Evolutionary conservation across 306 rosid genomes (phyloP), one percentile per base, ranked within the genome.

Genomic region (Citrullus mucosospermus): DNA sequence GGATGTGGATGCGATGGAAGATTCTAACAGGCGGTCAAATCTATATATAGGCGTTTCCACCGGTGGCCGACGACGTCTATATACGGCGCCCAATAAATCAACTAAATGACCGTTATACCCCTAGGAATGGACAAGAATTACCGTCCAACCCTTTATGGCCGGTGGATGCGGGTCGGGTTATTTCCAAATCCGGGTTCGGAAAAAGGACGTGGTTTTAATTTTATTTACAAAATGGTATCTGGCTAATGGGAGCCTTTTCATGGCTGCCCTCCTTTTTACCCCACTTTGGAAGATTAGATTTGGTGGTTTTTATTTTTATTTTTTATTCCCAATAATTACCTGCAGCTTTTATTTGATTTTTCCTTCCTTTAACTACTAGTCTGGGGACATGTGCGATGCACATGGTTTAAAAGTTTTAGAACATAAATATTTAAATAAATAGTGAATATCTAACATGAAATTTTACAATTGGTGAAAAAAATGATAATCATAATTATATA

Each of bases 161-260:
- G 78, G 78, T 73, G 75, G 75, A 16, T 12, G 0, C 77, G 77
- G 60, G 43, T 72, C 59, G 59, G 76, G 59, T 25, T 66, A 72
- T 72, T 72, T 72, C 22, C 15, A 3, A 20, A 22, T 25, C 9
- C 20, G 57, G 58, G 5, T 69, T 44, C 6, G 1, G 1, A 18
- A 43, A 38, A 69, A 69, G 51, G 75, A 69, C 75, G 2, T 1
- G 10, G 11, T 22, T 46, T 70, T 44, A 22, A 22, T 20, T 70
- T 43, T 20, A 70, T 68, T 68, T 68, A 41, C 75, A 39, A 34
- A 63, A 63, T 6, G 12, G 70, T 11, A 63, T 63, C 20, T 63
- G 70, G 3, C 9, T 8, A 15, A 28, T 0, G 18, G 70, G 5
- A 63, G 44, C 44, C 1, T 48, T 11, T 28, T 9, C 15, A 61